Conservation (phyloP, 106 monocot genomes). For the Chionographis japonica region DNA sequence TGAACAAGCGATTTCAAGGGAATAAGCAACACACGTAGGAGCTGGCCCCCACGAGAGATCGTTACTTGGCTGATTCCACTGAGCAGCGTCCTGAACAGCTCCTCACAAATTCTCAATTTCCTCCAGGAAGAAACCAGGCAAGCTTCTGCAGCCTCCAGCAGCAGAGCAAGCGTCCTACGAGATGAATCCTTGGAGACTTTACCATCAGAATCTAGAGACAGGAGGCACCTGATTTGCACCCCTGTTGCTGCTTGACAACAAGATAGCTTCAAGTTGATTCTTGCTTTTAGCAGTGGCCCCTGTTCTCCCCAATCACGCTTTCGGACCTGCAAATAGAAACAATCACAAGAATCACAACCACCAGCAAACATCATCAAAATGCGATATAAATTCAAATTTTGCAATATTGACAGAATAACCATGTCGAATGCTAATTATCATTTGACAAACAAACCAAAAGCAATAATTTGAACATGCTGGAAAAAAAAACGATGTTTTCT, state of each 20-base stretch:
- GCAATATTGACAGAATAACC: too few relatives aligned
- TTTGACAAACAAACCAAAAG: too few relatives aligned
- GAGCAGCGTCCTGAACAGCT: conserved; percentile 71
- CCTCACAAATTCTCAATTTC: conserved; percentile 83
- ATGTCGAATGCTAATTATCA: too few relatives aligned
- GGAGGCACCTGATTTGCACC: conserved; percentile 56
- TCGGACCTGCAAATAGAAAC: conserved; percentile 49
- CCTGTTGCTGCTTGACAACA: conserved; percentile 75
- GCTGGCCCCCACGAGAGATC: conserved; percentile 82
- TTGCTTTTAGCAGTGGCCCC: conserved; percentile 64
- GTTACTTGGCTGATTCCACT: conserved; percentile 83
- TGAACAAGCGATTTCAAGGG: conserved; percentile 90
- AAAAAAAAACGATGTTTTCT: too few relatives aligned
- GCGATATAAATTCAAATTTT: too few relatives aligned
- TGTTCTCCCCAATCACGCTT: conserved; percentile 93
- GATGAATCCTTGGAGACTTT: conserved; percentile 75
- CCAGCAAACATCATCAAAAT: too few relatives aligned
- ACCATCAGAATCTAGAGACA: conserved; percentile 53
- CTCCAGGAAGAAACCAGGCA: conserved; percentile 88
- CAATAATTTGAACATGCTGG: too few relatives aligned
- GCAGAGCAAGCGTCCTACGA: conserved; percentile 72
- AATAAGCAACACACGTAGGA: conserved; percentile 80
- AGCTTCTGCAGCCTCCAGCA: conserved; percentile 87
- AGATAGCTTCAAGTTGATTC: conserved; percentile 69
- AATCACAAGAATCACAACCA: background rate